Base-by-base conservation (phyloP, 192 early-diverging fungal genomes). In the Glomus cerebriforme region DNA sequence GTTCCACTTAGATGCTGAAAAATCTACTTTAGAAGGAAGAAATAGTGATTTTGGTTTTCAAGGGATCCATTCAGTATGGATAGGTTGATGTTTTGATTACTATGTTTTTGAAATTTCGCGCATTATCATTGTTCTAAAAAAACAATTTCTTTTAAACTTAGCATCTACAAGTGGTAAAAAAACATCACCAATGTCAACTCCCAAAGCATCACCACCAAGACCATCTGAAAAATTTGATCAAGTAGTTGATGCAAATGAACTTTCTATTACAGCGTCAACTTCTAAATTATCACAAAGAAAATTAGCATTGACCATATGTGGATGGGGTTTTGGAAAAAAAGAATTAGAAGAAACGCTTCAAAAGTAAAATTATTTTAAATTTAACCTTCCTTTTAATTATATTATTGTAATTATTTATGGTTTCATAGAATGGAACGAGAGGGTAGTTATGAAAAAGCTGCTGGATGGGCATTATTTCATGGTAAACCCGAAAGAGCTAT, bases 391-490 rank as follows among this genome's bases (percentile, higher is more conserved):
- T 43, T 64, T 58, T 45, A n/a, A 31, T 43, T 27, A 17, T 34
- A 29, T 35, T 71, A 35, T 31, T 37, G 59, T n/a, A 22, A 75
- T 27, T 71, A 47, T 45, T 71, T 27, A 29, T 71, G 39, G 12
- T 62, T 79, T 7, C 24, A 35, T 82, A 94, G 91, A 71, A 75
- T 97, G 65, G 95, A 97, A 81, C 65, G 73, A 29, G 82, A 80
- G 19, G 89, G 86, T 8, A 87, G 94, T 68, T 95, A 86, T 79
- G 96, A 96, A 68, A 91, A 92, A 60, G 96, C 97, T 1, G 96
- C 97, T 7, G 95, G 91, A 17, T 90, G 90, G 86, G 93, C 96
- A 3, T 88, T 99, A 64, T 96, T 99, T 70, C 91, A 96, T 83
- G 92, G 92, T 58, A 83, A 90, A 75, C 85, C 92, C 26, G 90